Base-by-base conservation (phyloP, 768 basidiomycete genomes). In the Russula virescens region DNA sequence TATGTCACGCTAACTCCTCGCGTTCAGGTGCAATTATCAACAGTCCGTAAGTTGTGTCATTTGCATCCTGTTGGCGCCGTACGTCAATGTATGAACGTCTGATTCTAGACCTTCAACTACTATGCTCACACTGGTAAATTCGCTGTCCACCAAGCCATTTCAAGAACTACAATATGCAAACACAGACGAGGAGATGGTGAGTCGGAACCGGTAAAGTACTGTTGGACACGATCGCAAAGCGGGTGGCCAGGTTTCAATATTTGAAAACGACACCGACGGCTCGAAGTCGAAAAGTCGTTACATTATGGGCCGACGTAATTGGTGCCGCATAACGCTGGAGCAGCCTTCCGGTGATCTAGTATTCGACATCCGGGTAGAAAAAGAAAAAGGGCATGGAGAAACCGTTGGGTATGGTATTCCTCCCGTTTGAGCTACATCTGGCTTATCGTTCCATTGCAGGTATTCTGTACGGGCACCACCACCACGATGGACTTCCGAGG, bases 271-370 rank as follows among this genome's bases (percentile, higher is more conserved):
- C 45, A 83, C 94, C 1, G 83, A 91, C 66, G 95, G 93, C 0
- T 77, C 80, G 31, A 62, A 79, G n/a, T 81, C 88, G 40, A 91
- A 91, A 72, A 83, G 86, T 58, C 89, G 85, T 69, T 86, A 81
- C 69, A 86, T 97, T 61, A 94, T 94, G 86, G 92, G 91, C 2
- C 77, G 83, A 59, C 82, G 95, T 42, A 97, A 98, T 73, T 98
- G 92, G 86, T 89, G 89, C 69, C 79, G 80, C 42, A 83, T 91
- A 9, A 74, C 79, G 38, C 86, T 82, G 77, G 82, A 89, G 49
- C 69, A 72, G 16, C 55, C 69, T 2, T 80, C 81, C 5, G 86
- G 87, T 0, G 87, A 89, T 5, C 68, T 98, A 66, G 74, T 82
- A 9, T 98, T 91, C 66, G 89, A 93, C 67, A 84, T 98, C 68